phyloP scores from a whole-genome alignment of 257 asterid genomes.

The Solanum virginianum region DNA sequence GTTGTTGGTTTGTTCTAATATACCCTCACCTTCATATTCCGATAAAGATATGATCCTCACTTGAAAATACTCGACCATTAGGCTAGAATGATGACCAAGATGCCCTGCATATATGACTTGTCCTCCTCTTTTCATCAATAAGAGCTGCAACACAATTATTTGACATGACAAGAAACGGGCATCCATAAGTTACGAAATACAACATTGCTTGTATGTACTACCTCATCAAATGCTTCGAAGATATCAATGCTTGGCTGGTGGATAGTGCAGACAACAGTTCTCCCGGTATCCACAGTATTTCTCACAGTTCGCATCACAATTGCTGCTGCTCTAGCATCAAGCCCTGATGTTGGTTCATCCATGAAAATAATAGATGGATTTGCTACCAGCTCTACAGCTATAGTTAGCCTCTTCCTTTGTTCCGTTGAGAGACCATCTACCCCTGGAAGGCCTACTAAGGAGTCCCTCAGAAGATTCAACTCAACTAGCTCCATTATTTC shows the following conservation, averaged over 20 bases:
- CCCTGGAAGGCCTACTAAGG: constrained; percentile 80
- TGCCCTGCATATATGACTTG: constrained; percentile 66
- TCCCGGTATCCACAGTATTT: constrained; percentile 75
- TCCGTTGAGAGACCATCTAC: constrained; percentile 81
- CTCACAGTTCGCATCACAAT: constrained; percentile 83
- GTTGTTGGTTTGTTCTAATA: background rate
- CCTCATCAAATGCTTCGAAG: constrained; percentile 90
- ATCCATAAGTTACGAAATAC: background rate
- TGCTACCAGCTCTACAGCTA: constrained; percentile 84
- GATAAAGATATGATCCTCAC: constrained; percentile 26
- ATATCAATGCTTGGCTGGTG: constrained; percentile 91
- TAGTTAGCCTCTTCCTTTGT: constrained; percentile 77
- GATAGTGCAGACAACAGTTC: constrained; percentile 87
- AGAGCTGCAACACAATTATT: constrained; percentile 23
- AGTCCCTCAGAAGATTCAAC: constrained; percentile 50
- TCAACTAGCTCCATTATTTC: constrained; percentile 87
- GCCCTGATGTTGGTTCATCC: constrained; percentile 93
- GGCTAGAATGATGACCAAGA: constrained; percentile 66
- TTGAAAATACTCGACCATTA: constrained; percentile 52
- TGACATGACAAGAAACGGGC: background rate
- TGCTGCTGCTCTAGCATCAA: constrained; percentile 93
- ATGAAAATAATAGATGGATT: constrained; percentile 88
- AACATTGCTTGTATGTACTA: background rate
- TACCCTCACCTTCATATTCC: background rate
- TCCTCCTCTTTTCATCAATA: constrained; percentile 93